Evolutionary conservation across 169 alveolate genomes (phyloP).

Genomic region (Plasmodium billcollinsi): DNA sequence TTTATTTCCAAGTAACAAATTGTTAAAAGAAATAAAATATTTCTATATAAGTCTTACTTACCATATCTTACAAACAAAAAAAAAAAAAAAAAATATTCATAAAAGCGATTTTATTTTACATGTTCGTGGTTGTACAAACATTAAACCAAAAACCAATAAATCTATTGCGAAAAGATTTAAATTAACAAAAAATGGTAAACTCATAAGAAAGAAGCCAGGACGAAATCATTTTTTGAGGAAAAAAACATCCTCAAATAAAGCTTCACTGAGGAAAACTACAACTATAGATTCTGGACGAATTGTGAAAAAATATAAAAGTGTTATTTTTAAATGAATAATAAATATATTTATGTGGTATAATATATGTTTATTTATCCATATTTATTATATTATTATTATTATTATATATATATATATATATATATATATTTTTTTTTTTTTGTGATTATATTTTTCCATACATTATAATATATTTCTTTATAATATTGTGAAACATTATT

Average conservation of each 20-base stretch:
- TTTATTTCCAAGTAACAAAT: too few relatives aligned
- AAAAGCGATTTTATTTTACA: slow-evolving; percentile 4
- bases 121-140: slow-evolving; percentile 79
- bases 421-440: neutral
- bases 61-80: neutral
- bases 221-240: slow-evolving; percentile 82
- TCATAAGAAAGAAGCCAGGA: slow-evolving; percentile 86
- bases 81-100: neutral
- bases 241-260: slow-evolving; percentile 67
- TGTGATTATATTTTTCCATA: neutral
- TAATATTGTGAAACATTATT: too few relatives aligned
- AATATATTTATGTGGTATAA: neutral
- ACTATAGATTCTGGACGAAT: slow-evolving; percentile 43
- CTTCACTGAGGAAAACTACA: slow-evolving; percentile 42
- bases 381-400: neutral
- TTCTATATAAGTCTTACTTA: too few relatives aligned
- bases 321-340: slow-evolving; percentile 35
- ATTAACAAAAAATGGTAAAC: slow-evolving; percentile 88
- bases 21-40: too few relatives aligned
- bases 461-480: too few relatives aligned
- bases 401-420: neutral
- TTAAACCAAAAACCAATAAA: slow-evolving; percentile 88
- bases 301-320: slow-evolving; percentile 56
- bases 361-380: neutral
- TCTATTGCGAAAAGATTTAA: slow-evolving; percentile 89